Evolutionary conservation across 345 rosid genomes (phyloP), one percentile per base, ranked within the genome.

Genomic region (Citrus glauca): DNA sequence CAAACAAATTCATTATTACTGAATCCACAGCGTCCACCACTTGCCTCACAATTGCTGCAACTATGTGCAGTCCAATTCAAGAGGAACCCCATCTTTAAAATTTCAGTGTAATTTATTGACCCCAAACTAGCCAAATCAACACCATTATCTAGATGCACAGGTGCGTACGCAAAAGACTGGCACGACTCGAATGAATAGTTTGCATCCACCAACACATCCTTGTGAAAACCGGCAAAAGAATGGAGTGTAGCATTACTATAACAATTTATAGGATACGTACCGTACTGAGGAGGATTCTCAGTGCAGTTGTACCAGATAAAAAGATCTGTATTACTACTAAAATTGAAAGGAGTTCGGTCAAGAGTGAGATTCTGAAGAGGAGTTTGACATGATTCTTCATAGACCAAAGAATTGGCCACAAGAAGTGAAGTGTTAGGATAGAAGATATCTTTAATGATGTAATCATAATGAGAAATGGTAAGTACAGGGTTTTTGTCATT

Each of bases 31-130:
- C 70, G 69, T 55, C 82, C 82, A 16, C 69, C 53, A 24, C 79
- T 40, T 53, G 22, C 7, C 68, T 69, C 79, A 61, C 82, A 80
- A 7, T 11, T 72, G 61, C 65, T 38, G 64, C 82, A 80, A 20
- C 20, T 65, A 69, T 22, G 42, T 30, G 75, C 40, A 53, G 71
- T 73, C 77, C 77, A 74, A 30, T 45, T 87, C 91, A 92, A 72
- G 75, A 85, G 62, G 72, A 91, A 87, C 6, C 96, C 97, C 74
- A 38, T 83, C 81, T 78, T 82, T 83, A 90, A 74, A 78, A 92
- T 75, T 20, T 77, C 84, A 35, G 5, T 40, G 53, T 84, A 91
- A 79, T 74, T 61, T 86, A 76, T 77, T 1, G 1, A 0, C n/a
- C 0, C 1, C 10, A 70, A 22, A 40, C 59, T 60, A 28, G 2